Conservation (phyloP, 2,329 filamentous ascomycete genomes). For the Tricladium varicosporioides region DNA sequence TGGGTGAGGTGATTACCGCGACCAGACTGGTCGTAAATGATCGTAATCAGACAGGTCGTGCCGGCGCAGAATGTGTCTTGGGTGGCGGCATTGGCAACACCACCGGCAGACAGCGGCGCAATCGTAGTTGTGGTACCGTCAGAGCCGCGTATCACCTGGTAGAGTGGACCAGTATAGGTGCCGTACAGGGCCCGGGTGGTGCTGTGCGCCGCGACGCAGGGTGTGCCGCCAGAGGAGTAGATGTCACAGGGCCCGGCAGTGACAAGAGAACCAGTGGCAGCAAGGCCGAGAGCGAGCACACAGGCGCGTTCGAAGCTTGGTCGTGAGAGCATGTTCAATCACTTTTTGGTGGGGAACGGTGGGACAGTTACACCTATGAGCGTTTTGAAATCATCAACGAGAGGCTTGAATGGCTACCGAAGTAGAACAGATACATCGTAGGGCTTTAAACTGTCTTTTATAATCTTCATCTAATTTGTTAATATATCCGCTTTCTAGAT, state of each 20-base stretch:
- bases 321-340: conserved; percentile 34
- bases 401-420: conserved; percentile 8
- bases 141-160: conserved; percentile 58
- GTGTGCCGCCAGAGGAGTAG: conserved; percentile 55
- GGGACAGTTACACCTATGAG: too few relatives aligned
- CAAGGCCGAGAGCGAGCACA: conserved; percentile 32
- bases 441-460: background rate
- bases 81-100: conserved; percentile 57
- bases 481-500: conserved; percentile 11
- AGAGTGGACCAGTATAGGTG: conserved; percentile 51
- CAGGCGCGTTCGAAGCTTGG: conserved; percentile 27
- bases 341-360: conserved; percentile 5
- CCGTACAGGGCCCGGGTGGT: conserved; percentile 63
- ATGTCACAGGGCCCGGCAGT: conserved; percentile 60
- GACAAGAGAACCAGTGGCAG: conserved; percentile 40
- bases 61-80: conserved; percentile 60
- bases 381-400: conserved; percentile 9
- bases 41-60: conserved; percentile 61
- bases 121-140: conserved; percentile 39
- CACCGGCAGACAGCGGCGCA: conserved; percentile 51
- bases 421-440: conserved; percentile 9
- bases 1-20: conserved; percentile 60
- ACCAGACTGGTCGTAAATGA: conserved; percentile 67
- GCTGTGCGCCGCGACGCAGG: conserved; percentile 63
- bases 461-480: conserved; percentile 12